Conservation (phyloP, 768 basidiomycete species). For the Kwoniella europaea region DNA sequence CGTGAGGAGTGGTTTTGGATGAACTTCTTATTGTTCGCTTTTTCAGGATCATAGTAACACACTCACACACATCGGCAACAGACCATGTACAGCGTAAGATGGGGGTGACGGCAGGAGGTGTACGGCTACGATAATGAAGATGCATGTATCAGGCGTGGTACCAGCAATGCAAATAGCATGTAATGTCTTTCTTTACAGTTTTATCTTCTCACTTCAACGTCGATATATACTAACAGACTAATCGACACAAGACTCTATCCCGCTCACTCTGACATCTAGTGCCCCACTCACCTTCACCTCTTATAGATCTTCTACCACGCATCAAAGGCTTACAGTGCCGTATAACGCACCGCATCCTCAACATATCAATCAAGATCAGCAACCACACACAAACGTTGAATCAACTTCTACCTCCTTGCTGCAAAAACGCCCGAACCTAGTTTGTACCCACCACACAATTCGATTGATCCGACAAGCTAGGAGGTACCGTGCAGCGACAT, state of each 20-base stretch:
- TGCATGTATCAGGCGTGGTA: background rate
- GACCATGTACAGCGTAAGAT: background rate
- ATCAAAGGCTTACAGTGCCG: constrained; percentile 18
- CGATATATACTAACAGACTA: background rate
- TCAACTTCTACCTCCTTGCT: constrained; percentile 24
- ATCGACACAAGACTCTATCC: background rate
- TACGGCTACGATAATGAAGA: background rate
- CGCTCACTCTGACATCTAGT: background rate
- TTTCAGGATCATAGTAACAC: background rate
- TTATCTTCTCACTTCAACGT: background rate
- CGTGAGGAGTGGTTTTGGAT: too few species aligned
- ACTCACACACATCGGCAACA: background rate
- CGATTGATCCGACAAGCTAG: constrained; percentile 7
- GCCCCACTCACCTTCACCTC: background rate
- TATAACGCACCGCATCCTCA: background rate
- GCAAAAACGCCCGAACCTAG: background rate
- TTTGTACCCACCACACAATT: background rate
- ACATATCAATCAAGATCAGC: constrained; percentile 2
- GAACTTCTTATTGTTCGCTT: constrained; percentile 18
- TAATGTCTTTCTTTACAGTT: background rate
- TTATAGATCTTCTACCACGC: background rate
- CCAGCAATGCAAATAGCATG: background rate
- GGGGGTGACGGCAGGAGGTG: too few species aligned
- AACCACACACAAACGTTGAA: constrained; percentile 15
- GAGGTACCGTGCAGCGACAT: background rate